These are phyloP conservation scores for Hypoxylon sp. DNA, from an alignment of 2,329 filamentous ascomycete species.

Conservation along the genomic window DNA sequence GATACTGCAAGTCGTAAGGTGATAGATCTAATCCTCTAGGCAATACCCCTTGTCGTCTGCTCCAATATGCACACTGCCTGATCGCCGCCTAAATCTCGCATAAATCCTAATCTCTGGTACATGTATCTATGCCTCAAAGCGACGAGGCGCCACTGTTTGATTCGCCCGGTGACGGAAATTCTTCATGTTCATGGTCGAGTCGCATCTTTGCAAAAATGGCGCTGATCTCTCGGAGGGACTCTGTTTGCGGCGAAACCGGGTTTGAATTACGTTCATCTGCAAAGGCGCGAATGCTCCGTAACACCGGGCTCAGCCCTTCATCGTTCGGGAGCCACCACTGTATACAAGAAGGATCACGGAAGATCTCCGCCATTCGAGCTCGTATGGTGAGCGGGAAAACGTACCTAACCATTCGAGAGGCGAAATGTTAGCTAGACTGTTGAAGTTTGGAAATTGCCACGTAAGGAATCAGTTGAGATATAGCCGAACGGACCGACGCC, in stretches of 20 bases:
- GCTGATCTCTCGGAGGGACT: slow-evolving; percentile 80
- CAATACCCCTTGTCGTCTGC: slow-evolving; percentile 7
- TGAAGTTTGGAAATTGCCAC: background rate
- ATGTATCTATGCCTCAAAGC: slow-evolving; percentile 29
- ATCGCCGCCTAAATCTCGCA: slow-evolving; percentile 2
- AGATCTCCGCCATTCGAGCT: slow-evolving; percentile 79
- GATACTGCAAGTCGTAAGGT: slow-evolving; percentile 3
- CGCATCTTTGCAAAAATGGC: slow-evolving; percentile 77
- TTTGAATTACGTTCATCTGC: slow-evolving; percentile 80
- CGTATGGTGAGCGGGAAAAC: slow-evolving; percentile 83
- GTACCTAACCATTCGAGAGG: slow-evolving; percentile 69
- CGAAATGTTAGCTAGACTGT: slow-evolving; percentile 19
- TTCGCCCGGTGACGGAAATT: slow-evolving; percentile 38
- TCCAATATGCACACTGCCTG: slow-evolving; percentile 3
- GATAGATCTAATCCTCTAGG: slow-evolving; percentile 12
- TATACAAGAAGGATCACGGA: slow-evolving; percentile 77
- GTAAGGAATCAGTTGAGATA: background rate
- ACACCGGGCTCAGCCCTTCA: slow-evolving; percentile 78
- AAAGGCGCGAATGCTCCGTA: slow-evolving; percentile 83
- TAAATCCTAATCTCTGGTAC: slow-evolving; percentile 2
- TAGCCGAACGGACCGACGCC: background rate
- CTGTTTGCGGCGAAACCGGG: slow-evolving; percentile 68
- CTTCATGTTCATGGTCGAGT: slow-evolving; percentile 56
- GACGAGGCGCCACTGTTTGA: slow-evolving; percentile 36
- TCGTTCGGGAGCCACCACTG: slow-evolving; percentile 93